Conservation (phyloP, 768 basidiomycete genomes). For the Russula abietina region DNA sequence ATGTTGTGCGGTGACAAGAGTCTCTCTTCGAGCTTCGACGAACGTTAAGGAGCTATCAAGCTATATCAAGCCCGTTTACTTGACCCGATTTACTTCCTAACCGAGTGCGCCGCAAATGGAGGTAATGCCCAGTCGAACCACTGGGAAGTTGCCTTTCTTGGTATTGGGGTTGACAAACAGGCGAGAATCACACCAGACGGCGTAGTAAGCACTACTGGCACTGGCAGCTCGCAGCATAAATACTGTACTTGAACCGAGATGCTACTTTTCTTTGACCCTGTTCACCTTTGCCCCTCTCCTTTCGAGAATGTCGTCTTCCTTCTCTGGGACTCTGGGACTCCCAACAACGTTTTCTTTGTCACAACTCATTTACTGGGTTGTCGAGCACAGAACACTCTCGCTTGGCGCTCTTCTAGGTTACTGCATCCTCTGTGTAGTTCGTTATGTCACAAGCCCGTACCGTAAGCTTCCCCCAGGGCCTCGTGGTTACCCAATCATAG, state of each 20-base stretch:
- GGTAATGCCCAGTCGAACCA: no score
- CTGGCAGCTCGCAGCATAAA: neutral
- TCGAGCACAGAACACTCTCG: conserved; percentile 15
- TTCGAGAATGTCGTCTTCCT: conserved; percentile 1
- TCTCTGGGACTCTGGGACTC: neutral
- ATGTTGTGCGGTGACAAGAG: no score
- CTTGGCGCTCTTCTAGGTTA: conserved; percentile 15
- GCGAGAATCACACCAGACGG: neutral
- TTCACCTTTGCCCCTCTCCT: no score
- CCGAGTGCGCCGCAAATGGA: no score
- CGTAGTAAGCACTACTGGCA: neutral
- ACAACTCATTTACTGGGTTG: neutral
- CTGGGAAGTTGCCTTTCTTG: no score
- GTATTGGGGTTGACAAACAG: no score
- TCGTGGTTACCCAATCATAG: conserved; percentile 20
- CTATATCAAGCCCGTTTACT: no score
- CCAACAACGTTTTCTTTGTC: neutral
- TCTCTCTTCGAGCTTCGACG: no score
- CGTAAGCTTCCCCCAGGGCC: conserved; percentile 20
- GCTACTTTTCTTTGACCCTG: neutral
- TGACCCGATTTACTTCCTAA: no score
- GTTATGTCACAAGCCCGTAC: conserved; percentile 17
- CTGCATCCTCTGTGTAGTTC: neutral
- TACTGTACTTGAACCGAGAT: neutral
- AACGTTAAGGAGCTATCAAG: no score